Evolutionary conservation across 2,329 filamentous ascomycete species (phyloP), one percentile per base, ranked within the genome.

Genomic region (Phaeosphaeriaceae sp.): DNA sequence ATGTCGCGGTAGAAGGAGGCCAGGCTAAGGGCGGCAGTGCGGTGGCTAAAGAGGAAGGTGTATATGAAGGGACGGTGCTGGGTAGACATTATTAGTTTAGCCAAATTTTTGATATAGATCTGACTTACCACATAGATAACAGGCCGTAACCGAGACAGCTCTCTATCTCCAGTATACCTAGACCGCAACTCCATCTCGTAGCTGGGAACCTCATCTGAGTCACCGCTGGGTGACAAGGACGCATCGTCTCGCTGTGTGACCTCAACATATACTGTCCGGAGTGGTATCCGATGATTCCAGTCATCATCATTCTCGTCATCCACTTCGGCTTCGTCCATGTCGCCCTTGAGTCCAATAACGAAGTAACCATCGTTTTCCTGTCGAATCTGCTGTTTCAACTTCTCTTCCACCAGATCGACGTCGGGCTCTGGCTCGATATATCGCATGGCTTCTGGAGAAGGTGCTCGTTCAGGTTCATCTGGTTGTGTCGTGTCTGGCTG

Each of bases 51-150:
- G 3, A 95, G 80, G 60, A 95, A 89, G 1, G 89, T 86, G 73
- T 91, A 93, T 48, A 94, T 85, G 76, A 94, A 94, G 0, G 91
- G 91, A 22, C 84, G 85, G 73, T 88, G 81, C 75, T 78, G 50
- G 50, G n/a, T 40, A 9, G 7, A 6, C 27, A 15, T 51, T 33
- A 15, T 51, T 46, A 56, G 20, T 21, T 2, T 51, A 22, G 19
- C n/a, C 15, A 50, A n/a, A 52, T 53, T n/a, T 21, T 2, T 7
- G 17, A 19, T 15, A 19, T 22, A n/a, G 11, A 20, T 24, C 7
- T 2, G 27, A 55, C 76, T 53, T 66, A 79, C 87, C 47, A 89
- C 85, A 70, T 93, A 93, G 50, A 93, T 85, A 7, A 93, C 84
- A 1, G 91, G 88, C 0, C 89, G 86, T 44, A 93, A 75, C 22